phyloP scores from a whole-genome alignment of 768 basidiomycete genomes.

The Mycena rosella region DNA sequence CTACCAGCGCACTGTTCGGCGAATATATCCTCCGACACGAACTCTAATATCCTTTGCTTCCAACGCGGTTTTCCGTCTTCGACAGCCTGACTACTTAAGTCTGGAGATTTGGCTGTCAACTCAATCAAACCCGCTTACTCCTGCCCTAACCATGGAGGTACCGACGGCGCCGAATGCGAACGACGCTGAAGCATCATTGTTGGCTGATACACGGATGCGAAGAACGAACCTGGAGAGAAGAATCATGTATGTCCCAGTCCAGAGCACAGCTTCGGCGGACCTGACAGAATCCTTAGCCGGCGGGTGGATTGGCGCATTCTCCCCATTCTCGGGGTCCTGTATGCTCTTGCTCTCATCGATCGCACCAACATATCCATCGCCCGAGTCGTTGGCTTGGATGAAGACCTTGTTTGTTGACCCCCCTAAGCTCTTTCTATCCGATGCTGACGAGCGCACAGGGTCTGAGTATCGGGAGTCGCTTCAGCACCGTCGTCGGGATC shows the following conservation, averaged over 20 bases:
- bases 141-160: constrained; percentile 9
- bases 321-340: constrained; percentile 54
- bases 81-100: constrained; percentile 31
- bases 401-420: constrained; percentile 49
- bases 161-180: constrained; percentile 5
- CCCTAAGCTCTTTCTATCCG: neutral
- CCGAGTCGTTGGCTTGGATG: constrained; percentile 55
- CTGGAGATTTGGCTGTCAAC: constrained; percentile 16
- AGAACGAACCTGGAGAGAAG: constrained; percentile 25
- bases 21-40: constrained; percentile 27
- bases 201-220: constrained; percentile 15
- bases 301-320: constrained; percentile 54
- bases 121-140: constrained; percentile 12
- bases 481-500: constrained; percentile 59
- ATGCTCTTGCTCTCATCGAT: constrained; percentile 56
- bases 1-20: constrained; percentile 21
- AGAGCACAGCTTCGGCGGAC: neutral
- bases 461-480: constrained; percentile 54
- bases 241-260: constrained; percentile 26
- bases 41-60: constrained; percentile 30
- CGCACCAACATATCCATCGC: constrained; percentile 58
- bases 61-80: constrained; percentile 26
- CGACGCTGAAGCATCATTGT: constrained; percentile 25
- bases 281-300: constrained; percentile 44
- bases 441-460: constrained; percentile 43